phyloP scores from a whole-genome alignment of 257 asterid species.

The Nicotiana attenuata region DNA sequence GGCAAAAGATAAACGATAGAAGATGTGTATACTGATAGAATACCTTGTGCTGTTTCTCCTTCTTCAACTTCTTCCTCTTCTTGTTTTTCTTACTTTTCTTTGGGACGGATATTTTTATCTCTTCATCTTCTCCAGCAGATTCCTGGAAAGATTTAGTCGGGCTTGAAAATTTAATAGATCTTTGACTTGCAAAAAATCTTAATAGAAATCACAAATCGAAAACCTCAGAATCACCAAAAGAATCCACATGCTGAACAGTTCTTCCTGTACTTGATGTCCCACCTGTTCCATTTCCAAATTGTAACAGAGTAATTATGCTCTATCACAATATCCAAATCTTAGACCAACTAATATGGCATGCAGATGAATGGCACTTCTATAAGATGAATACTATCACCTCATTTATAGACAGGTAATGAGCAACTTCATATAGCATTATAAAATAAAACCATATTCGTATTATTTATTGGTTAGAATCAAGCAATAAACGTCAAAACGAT shows the following conservation, averaged over 20 bases:
- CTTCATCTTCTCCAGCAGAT: slow-evolving; percentile 32
- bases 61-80: slow-evolving; percentile 42
- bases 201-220: not conserved
- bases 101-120: slow-evolving; percentile 12
- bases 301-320: not conserved
- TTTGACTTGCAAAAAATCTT: not conserved
- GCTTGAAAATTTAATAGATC: not conserved
- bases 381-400: not conserved
- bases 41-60: slow-evolving; percentile 40
- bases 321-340: not conserved
- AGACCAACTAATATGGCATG: not conserved
- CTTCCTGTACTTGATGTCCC: slow-evolving; percentile 76
- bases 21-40: not conserved
- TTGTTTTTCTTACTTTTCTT: slow-evolving; percentile 47
- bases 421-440: not conserved
- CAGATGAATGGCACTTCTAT: not conserved
- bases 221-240: slow-evolving; percentile 77
- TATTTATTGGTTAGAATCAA: not conserved
- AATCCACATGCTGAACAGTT: slow-evolving; percentile 63
- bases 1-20: not conserved
- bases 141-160: slow-evolving; percentile 32
- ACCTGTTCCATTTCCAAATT: slow-evolving; percentile 36
- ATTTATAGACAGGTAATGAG: not conserved
- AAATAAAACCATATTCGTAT: not conserved
- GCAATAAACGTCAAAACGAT: not conserved